These are phyloP conservation scores for Exophiala oligosperma DNA, from an alignment of 2,329 filamentous ascomycete genomes.

Conservation along the genomic window DNA sequence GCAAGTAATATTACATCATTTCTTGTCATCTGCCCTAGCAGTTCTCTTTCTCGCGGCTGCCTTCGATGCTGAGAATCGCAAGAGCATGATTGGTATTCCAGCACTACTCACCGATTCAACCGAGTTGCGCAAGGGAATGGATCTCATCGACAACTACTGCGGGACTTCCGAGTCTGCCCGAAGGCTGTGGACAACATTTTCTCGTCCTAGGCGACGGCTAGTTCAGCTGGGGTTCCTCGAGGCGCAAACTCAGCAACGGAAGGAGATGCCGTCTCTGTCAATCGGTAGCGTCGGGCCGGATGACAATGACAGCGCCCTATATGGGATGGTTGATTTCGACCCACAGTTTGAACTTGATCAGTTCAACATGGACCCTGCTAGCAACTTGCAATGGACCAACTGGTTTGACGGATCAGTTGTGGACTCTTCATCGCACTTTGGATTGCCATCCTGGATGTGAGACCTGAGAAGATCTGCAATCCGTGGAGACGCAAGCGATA, in stretches of 20 bases:
- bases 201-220: slow-evolving; percentile 6
- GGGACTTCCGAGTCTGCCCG: slow-evolving; percentile 2
- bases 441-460: background rate
- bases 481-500: too few relatives aligned
- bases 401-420: background rate
- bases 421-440: background rate
- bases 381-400: background rate
- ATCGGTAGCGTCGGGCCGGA: background rate
- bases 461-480: too few relatives aligned
- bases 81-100: background rate
- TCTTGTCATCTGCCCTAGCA: slow-evolving; percentile 5
- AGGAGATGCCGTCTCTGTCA: background rate
- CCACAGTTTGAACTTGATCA: background rate
- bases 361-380: background rate
- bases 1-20: slow-evolving; percentile 12
- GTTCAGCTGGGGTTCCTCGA: slow-evolving; percentile 4
- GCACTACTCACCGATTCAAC: background rate
- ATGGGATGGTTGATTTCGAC: background rate
- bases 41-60: slow-evolving; percentile 11
- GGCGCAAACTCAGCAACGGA: background rate
- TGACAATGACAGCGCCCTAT: background rate
- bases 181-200: slow-evolving; percentile 3
- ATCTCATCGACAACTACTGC: slow-evolving; percentile 9
- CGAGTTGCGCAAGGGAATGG: slow-evolving; percentile 8
- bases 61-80: slow-evolving; percentile 7